Evolutionary conservation across 805 yeast genomes (phyloP), one percentile per base, ranked within the genome.

Genomic region (Candida awuae): DNA sequence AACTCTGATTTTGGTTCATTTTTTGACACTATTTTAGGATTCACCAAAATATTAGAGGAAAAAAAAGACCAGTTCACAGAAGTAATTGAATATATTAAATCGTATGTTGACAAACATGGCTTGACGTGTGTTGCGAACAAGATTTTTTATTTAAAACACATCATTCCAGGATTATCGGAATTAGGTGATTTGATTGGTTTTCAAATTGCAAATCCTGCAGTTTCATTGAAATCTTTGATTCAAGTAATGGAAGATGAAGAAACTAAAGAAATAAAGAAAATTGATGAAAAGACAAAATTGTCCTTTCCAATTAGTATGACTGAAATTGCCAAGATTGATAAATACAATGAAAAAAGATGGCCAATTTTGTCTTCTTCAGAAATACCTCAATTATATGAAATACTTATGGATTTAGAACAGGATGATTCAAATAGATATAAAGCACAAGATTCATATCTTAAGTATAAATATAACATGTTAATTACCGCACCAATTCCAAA

Each of bases 351-450:
- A 54, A 62, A 47, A 53, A 51, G 63, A 14, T 70, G 79, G 75
- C 58, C 65, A 2, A 58, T 74, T 12, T 73, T 75, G 49, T 48
- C 65, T 35, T 53, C 65, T 8, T 75, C 84, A 1, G 65, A 68
- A 29, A 54, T 86, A 7, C 75, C 77, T 4, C 48, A 51, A 2
- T 62, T 81, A 10, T 83, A 79, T 55, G 63, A 68, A 22, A 63
- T 66, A 41, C 61, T 80, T 37, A 67, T 86, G 37, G 77, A 82
- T 50, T 54, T 73, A 12, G 63, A 75, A 8, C 53, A 63, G 26
- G 81, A 83, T 50, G 94, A 84, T 49, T 66, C 56, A 1, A 51
- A 61, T 34, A 73, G 97, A 51, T 61, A 72, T 17, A 50, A 56
- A 9, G 57, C 69, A 30, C 95, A 92, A 58, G 76, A 73, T 15